These are phyloP conservation scores for Pyrus hybrid DNA, from an alignment of 331 rosid genomes.

Conservation along the genomic window DNA sequence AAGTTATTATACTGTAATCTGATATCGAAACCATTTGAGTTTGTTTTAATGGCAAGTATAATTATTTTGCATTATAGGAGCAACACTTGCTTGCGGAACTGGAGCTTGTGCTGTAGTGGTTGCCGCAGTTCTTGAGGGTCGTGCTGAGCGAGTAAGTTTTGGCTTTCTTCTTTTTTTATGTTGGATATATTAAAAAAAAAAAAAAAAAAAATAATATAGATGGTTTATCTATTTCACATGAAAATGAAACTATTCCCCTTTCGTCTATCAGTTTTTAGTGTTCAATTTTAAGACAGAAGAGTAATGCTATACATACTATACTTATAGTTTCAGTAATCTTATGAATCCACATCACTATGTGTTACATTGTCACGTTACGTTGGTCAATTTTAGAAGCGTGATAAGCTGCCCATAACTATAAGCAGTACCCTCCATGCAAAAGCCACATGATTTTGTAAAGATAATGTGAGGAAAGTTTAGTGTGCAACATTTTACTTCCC, in stretches of 20 bases:
- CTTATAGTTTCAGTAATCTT: background rate
- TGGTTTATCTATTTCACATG: background rate
- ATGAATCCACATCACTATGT: background rate
- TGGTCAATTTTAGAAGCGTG: background rate
- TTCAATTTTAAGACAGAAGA: background rate
- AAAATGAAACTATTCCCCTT: background rate
- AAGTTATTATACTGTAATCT: background rate
- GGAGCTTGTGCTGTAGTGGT: slow-evolving; percentile 96
- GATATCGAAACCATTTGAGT: background rate
- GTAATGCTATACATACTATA: background rate
- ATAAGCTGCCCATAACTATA: background rate
- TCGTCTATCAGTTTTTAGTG: background rate
- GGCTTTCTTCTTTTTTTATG: background rate
- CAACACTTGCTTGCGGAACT: slow-evolving; percentile 97
- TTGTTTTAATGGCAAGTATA: background rate
- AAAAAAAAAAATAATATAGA: background rate
- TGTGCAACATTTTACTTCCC: too few species aligned
- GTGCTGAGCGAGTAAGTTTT: slow-evolving; percentile 63
- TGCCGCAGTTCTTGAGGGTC: slow-evolving; percentile 94
- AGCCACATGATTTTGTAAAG: background rate
- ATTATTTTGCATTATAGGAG: slow-evolving; percentile 38
- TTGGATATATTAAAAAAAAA: background rate
- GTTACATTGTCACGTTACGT: background rate
- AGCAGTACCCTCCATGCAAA: background rate
- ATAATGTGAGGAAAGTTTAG: background rate